These are phyloP conservation scores for Cytauxzoon felis DNA, from an alignment of 169 alveolate genomes.

Conservation along the genomic window DNA sequence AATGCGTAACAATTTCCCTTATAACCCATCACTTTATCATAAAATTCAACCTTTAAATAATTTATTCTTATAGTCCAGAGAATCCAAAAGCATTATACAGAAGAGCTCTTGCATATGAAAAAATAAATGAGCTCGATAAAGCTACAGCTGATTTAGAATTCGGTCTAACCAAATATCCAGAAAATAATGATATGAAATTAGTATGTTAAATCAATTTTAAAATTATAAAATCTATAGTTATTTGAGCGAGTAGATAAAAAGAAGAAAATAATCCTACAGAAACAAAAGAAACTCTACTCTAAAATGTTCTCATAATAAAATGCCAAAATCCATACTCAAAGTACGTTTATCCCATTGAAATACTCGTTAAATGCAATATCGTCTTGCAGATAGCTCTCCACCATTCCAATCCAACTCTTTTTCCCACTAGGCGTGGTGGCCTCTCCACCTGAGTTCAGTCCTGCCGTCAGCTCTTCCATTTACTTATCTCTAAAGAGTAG, in stretches of 20 bases:
- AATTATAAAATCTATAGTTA: conserved; percentile 14
- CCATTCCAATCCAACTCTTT: too few species aligned
- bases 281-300: conserved; percentile 44
- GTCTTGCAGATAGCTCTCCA: too few species aligned
- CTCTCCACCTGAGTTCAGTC: too few species aligned
- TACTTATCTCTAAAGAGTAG: neutral
- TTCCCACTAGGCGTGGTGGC: too few species aligned
- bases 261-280: conserved; percentile 38
- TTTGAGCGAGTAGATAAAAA: conserved; percentile 21
- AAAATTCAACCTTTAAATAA: neutral
- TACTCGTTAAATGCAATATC: neutral
- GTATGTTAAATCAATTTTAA: conserved; percentile 1
- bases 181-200: conserved; percentile 30
- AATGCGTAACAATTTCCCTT: neutral
- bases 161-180: conserved; percentile 29
- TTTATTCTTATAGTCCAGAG: conserved; percentile 7
- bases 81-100: conserved; percentile 54
- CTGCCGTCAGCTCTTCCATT: too few species aligned
- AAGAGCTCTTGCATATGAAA: conserved; percentile 56
- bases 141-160: conserved; percentile 26
- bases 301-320: conserved; percentile 33
- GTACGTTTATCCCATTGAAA: neutral
- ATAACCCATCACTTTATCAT: neutral
- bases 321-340: neutral
- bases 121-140: conserved; percentile 47